Conservation (phyloP, 2,329 filamentous ascomycete species). For the Drechslerella stenobrocha region DNA sequence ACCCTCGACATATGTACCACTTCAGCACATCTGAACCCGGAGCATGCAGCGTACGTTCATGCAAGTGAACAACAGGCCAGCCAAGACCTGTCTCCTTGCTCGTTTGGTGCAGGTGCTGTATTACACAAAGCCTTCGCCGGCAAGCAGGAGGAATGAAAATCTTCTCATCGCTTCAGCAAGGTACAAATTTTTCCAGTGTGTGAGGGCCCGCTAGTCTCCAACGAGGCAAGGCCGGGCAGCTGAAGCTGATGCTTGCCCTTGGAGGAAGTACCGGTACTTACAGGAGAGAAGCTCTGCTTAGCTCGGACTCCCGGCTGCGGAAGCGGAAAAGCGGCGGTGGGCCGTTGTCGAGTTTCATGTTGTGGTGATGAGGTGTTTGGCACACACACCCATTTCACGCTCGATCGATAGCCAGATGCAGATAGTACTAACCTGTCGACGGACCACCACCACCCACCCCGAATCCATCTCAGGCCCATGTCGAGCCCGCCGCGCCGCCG, state of each 20-base stretch:
- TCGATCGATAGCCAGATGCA: too few relatives aligned
- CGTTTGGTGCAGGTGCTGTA: conserved; percentile 36
- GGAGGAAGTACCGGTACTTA: conserved; percentile 22
- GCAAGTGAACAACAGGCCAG: conserved; percentile 38
- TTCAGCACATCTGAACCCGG: conserved; percentile 47
- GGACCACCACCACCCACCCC: background rate
- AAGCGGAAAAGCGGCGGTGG: conserved; percentile 49
- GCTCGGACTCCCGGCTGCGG: conserved; percentile 43
- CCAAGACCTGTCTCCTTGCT: conserved; percentile 45
- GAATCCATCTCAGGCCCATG: background rate
- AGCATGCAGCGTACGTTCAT: conserved; percentile 44
- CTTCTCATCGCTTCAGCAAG: conserved; percentile 49
- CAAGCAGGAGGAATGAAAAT: conserved; percentile 37
- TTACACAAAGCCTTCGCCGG: conserved; percentile 34
- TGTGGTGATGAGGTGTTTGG: conserved; percentile 43
- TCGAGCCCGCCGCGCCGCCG: too few relatives aligned
- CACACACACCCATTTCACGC: conserved; percentile 4
- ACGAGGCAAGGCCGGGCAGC: conserved; percentile 38
- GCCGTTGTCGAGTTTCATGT: conserved; percentile 45
- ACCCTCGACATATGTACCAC: conserved; percentile 24
- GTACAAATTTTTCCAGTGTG: conserved; percentile 40
- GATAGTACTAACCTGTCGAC: background rate
- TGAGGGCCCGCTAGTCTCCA: conserved; percentile 23
- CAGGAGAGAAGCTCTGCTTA: conserved; percentile 11
- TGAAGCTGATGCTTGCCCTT: conserved; percentile 29